phyloP scores from a whole-genome alignment of 305 asterid species.

The Rubia tinctorum region DNA sequence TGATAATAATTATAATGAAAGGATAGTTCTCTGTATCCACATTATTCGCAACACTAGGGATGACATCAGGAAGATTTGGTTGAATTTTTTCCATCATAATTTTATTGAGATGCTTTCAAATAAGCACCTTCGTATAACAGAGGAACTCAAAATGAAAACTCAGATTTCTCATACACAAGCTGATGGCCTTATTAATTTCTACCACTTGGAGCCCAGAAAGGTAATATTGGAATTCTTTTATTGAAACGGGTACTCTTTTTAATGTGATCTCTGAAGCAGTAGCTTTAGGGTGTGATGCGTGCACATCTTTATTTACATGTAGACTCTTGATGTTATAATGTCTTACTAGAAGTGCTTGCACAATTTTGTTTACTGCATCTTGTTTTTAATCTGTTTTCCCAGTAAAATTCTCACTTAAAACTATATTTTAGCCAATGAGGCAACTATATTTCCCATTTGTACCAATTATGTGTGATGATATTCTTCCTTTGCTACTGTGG shows the following conservation, averaged over 20 bases:
- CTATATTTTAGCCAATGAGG: too few relatives aligned
- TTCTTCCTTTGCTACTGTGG: too few relatives aligned
- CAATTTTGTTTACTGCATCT: too few relatives aligned
- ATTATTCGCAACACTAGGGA: slow-evolving; percentile 64
- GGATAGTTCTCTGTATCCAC: slow-evolving; percentile 76
- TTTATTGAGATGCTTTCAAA: slow-evolving; percentile 87
- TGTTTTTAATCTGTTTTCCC: too few relatives aligned
- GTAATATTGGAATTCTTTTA: not conserved
- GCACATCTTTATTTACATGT: too few relatives aligned
- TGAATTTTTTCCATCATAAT: slow-evolving; percentile 87
- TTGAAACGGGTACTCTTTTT: not conserved
- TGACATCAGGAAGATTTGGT: slow-evolving; percentile 70
- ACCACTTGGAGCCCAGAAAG: too few relatives aligned
- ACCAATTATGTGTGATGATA: too few relatives aligned
- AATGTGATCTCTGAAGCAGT: not conserved
- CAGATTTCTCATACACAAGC: slow-evolving; percentile 19
- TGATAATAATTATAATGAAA: slow-evolving; percentile 81
- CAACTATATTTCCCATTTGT: too few relatives aligned
- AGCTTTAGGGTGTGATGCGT: not conserved
- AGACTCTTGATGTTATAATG: slow-evolving; percentile 3
- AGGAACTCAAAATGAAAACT: slow-evolving; percentile 81
- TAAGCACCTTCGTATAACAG: slow-evolving; percentile 81
- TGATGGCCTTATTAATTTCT: too few relatives aligned
- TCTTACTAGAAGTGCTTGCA: too few relatives aligned
- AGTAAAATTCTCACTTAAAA: too few relatives aligned